Conservation (phyloP, 306 rosid genomes). For the Nissolia schottii region DNA sequence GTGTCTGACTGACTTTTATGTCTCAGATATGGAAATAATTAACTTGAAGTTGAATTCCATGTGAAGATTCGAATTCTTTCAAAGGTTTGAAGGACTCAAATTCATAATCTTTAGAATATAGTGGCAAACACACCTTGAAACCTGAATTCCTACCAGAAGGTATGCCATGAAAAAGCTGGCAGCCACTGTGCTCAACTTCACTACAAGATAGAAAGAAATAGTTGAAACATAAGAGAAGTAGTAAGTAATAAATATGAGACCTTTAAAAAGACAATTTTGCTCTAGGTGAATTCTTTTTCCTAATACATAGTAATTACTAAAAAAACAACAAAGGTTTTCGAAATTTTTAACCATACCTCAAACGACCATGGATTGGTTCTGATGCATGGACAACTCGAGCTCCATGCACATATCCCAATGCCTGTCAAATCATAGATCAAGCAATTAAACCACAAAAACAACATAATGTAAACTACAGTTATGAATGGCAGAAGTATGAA, state of each 20-base stretch:
- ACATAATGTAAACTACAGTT: neutral
- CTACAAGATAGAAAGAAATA: conserved; percentile 38
- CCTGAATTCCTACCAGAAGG: conserved; percentile 88
- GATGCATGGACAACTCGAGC: conserved; percentile 88
- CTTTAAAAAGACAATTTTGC: neutral
- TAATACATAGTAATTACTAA: conserved; percentile 3
- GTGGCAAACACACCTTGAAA: conserved; percentile 65
- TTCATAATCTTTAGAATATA: conserved; percentile 13
- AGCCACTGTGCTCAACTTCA: conserved; percentile 84
- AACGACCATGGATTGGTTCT: conserved; percentile 93
- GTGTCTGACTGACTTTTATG: conserved; percentile 4
- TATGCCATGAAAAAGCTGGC: conserved; percentile 70
- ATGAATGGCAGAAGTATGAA: neutral
- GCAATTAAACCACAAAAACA: conserved; percentile 13
- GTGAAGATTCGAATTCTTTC: neutral
- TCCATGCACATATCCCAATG: conserved; percentile 91
- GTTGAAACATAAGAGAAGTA: neutral
- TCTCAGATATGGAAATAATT: neutral
- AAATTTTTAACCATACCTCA: conserved; percentile 54
- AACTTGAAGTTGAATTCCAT: neutral
- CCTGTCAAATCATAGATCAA: conserved; percentile 46
- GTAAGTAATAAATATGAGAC: conserved; percentile 2
- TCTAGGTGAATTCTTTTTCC: conserved; percentile 8
- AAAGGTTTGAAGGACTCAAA: neutral
- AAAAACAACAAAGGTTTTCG: neutral